These are phyloP conservation scores for Globisporangium carolinianum DNA, from an alignment of 352 stramenopile species.

Conservation along the genomic window DNA sequence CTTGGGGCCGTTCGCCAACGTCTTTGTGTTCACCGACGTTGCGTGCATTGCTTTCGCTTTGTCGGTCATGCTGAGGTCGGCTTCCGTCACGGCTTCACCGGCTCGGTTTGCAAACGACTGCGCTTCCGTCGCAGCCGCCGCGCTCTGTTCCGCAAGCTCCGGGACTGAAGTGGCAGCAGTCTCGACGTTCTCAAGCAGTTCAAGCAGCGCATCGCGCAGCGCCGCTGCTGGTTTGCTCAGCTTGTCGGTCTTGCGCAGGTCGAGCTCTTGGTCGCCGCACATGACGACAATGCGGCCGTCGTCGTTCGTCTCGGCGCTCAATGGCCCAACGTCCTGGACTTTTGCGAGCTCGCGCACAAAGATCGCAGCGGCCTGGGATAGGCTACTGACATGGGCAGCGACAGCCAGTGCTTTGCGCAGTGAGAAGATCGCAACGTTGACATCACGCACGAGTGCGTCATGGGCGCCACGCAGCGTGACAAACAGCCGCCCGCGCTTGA, in stretches of 20 bases:
- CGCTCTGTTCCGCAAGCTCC: constrained; percentile 32
- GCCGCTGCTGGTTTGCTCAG: constrained; percentile 28
- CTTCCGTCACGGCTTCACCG: constrained; percentile 30
- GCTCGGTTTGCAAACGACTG: constrained; percentile 37
- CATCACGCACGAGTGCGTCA: constrained; percentile 16
- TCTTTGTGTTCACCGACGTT: constrained; percentile 36
- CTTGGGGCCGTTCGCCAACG: constrained; percentile 37
- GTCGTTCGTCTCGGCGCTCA: constrained; percentile 32
- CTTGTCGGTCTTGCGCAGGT: constrained; percentile 42
- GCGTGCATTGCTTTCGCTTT: constrained; percentile 22
- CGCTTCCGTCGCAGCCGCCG: constrained; percentile 28
- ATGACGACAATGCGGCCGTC: constrained; percentile 36
- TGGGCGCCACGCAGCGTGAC: constrained; percentile 8
- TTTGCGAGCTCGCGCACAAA: constrained; percentile 41
- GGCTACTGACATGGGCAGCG: constrained; percentile 23
- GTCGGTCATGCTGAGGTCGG: constrained; percentile 24
- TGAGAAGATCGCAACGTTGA: constrained; percentile 26
- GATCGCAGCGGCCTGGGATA: constrained; percentile 28
- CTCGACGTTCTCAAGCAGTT: constrained; percentile 46
- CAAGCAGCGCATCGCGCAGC: constrained; percentile 40
- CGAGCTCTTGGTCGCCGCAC: constrained; percentile 33
- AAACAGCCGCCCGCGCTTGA: constrained; percentile 9
- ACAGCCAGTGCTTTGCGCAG: constrained; percentile 39
- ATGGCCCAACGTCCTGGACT: constrained; percentile 25
- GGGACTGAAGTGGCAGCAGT: constrained; percentile 38